Conservation (phyloP, 495 filamentous ascomycete species). For the Cenococcum geophilum region DNA sequence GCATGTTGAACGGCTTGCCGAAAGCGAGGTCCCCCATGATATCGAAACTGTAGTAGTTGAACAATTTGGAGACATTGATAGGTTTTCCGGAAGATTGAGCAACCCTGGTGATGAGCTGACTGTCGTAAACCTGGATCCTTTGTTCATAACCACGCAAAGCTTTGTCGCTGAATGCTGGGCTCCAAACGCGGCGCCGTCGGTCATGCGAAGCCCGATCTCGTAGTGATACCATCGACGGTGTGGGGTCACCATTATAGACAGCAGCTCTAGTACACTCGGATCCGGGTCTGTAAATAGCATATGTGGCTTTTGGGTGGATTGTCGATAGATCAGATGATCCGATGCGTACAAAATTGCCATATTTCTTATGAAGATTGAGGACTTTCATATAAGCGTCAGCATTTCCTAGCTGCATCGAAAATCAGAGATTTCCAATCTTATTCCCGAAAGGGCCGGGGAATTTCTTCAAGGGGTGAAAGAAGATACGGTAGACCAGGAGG, state of each 20-base stretch:
- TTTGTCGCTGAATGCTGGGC: conserved; percentile 38
- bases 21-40: conserved; percentile 51
- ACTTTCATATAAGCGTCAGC: conserved; percentile 5
- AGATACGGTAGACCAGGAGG: conserved; percentile 8
- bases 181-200: conserved; percentile 40
- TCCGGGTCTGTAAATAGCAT: conserved; percentile 30
- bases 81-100: conserved; percentile 16
- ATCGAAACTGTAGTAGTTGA: conserved; percentile 47
- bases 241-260: conserved; percentile 39
- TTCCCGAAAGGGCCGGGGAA: conserved; percentile 3
- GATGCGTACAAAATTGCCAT: conserved; percentile 13
- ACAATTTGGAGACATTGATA: conserved; percentile 43
- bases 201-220: conserved; percentile 37
- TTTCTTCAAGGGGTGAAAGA: conserved; percentile 3
- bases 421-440: conserved; percentile 3
- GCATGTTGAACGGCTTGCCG: conserved; percentile 41
- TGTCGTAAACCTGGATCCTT: conserved; percentile 15
- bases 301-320: conserved; percentile 34
- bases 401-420: not conserved
- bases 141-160: conserved; percentile 29
- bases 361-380: conserved; percentile 2
- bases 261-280: conserved; percentile 36
- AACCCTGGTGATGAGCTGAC: conserved; percentile 3
- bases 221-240: conserved; percentile 31
- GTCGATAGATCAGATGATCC: conserved; percentile 42